A percentile compares a stretch with the other conserved stretches of the same genome.
These are phyloP conservation scores for Paxillus rubicundulus DNA, from an alignment of 768 basidiomycete genomes.

Conservation along the genomic window DNA sequence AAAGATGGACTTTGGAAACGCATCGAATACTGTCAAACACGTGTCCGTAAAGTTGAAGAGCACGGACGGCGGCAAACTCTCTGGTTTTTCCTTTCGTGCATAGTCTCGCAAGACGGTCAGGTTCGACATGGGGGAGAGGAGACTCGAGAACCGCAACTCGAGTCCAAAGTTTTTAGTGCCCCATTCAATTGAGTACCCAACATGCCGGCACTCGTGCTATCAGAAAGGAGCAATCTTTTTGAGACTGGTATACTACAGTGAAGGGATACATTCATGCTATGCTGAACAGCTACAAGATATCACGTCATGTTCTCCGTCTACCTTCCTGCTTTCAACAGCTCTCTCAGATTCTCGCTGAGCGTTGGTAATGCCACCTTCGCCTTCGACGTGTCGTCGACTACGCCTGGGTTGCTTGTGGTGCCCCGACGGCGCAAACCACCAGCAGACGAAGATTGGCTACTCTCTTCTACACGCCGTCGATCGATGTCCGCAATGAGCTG, in stretches of 20 bases:
- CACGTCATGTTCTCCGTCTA: constrained; percentile 9
- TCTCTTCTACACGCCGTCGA: constrained; percentile 64
- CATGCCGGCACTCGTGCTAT: neutral
- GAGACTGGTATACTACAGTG: constrained; percentile 17
- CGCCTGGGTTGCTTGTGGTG: constrained; percentile 9
- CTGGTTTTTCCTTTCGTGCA: constrained; percentile 47
- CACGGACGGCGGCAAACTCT: constrained; percentile 55
- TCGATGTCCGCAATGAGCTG: constrained; percentile 89
- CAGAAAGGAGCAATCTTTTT: constrained; percentile 2
- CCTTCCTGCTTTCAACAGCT: constrained; percentile 51
- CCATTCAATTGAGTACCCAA: too few species aligned
- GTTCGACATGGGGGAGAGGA: constrained; percentile 29
- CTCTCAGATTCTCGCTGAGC: constrained; percentile 62
- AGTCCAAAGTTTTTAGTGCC: too few species aligned
- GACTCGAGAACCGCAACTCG: neutral
- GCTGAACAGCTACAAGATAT: constrained; percentile 1
- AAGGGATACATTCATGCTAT: constrained; percentile 5
- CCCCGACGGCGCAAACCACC: constrained; percentile 35
- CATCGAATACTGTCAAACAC: constrained; percentile 70
- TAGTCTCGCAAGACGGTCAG: constrained; percentile 62
- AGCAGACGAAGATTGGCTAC: constrained; percentile 14
- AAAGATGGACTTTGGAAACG: constrained; percentile 79
- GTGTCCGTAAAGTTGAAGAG: constrained; percentile 54
- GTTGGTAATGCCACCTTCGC: constrained; percentile 42
- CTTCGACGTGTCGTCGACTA: constrained; percentile 3